These are phyloP conservation scores for Achaetomiella virescens DNA, from an alignment of 495 filamentous ascomycete species.

Conservation along the genomic window DNA sequence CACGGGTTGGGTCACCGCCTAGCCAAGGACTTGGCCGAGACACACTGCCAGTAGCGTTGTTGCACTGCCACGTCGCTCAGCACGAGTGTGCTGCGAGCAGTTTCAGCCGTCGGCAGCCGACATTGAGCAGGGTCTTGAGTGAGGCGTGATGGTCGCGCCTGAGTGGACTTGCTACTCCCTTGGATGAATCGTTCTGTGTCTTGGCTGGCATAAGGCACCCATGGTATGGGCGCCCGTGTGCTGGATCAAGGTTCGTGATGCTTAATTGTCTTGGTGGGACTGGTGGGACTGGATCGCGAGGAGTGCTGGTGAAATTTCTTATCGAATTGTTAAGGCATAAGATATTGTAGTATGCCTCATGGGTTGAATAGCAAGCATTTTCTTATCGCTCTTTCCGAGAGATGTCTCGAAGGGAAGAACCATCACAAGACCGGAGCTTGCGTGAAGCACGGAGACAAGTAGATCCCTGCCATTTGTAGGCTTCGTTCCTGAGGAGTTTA, in stretches of 20 bases:
- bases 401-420: too few relatives aligned
- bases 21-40: conserved; percentile 14
- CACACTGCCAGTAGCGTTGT: neutral
- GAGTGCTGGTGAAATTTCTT: too few relatives aligned
- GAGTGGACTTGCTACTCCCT: conserved; percentile 11
- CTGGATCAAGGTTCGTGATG: conserved; percentile 1
- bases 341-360: too few relatives aligned
- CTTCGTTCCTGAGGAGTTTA: too few relatives aligned
- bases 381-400: too few relatives aligned
- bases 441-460: too few relatives aligned
- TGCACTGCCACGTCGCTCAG: conserved; percentile 15
- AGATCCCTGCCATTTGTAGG: too few relatives aligned
- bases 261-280: neutral
- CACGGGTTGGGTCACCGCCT: neutral
- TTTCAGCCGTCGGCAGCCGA: neutral
- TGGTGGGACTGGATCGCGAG: too few relatives aligned
- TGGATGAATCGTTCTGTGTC: conserved; percentile 4
- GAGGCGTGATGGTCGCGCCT: neutral
- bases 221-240: neutral
- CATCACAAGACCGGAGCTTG: too few relatives aligned
- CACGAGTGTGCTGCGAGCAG: too few relatives aligned
- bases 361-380: too few relatives aligned
- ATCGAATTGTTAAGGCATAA: too few relatives aligned
- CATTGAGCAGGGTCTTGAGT: neutral
- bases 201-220: conserved; percentile 9